Evolutionary conservation across 257 asterid genomes (phyloP), one percentile per base, ranked within the genome.

Genomic region (Gardenia jasminoides): DNA sequence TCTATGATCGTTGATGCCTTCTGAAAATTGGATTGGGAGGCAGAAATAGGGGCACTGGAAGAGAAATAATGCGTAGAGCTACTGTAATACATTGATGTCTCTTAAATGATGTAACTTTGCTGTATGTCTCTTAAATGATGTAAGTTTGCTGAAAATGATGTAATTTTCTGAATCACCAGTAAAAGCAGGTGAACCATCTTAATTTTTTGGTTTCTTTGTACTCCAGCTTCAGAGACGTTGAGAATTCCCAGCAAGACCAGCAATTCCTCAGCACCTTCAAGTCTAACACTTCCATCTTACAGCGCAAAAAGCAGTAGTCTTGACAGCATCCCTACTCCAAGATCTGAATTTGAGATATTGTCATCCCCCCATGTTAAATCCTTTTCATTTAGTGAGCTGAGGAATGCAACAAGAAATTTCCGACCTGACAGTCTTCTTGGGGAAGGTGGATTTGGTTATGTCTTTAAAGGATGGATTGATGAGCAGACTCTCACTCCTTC

Each of bases 381-480:
- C 78, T 96, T 96, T 81, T 77, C 89, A 0, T 93, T 96, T 78
- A 92, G 88, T 33, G 99, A 96, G 86, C 74, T 96, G 62, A 92
- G 64, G 87, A 92, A 83, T 61, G 98, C 99, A 1, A 96, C 98
- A 0, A 86, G 98, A 77, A 96, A 96, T 80, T 96, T 93, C 73
- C 86, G 97, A 61, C 92, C 97, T 0, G 99, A 96, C 76, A 92
- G 96, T 85, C 97, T 96, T 80, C 97, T 96, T 1, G 99, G 99
- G 39, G 99, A 96, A 86, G 98, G 99, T 41, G 99, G 99, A 74
- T 96, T 96, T 33, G 98, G 99, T 26, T 92, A 80, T 77, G 99
- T 96, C 64, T 96, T 90, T 78, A 96, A 96, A 80, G 99, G 99
- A 67, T 96, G 99, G 99, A 88, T 96, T 22, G 99, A 96, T 47